Base-by-base conservation (phyloP, 768 basidiomycete genomes). In the Gautieria morchelliformis region DNA sequence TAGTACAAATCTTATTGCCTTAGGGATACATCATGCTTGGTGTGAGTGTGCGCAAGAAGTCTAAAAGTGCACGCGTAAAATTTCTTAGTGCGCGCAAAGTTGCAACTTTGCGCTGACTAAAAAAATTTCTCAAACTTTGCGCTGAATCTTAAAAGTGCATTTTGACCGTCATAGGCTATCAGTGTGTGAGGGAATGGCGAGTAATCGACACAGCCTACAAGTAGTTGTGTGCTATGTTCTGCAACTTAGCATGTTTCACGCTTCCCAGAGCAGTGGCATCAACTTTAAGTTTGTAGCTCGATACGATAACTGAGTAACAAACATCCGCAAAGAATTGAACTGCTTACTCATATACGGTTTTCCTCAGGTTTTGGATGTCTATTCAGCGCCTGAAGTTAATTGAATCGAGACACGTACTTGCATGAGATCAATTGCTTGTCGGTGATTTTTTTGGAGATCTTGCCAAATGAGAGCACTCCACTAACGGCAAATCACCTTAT, bases 401-500 rank as follows among this genome's bases (percentile, higher is more conserved):
- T 5, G 42, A 22, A 27, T 15, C n/a, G 41, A 47, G 30, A 49
- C 52, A 61, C 63, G 32, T n/a, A 60, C 59, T 24, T 90, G 87
- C 89, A 93, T 93, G 63, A 85, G 71, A 70, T 98, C 94, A 62
- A 96, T 84, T 1, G 88, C 92, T 82, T 74, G 68, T 98, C 95
- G 0, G 93, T 85, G 59, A 98, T 69, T 41, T 84, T 81, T 70
- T 99, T 99, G 11, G 96, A 95, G 10, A 84, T 73, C 70, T 97
- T 97, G 19, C 96, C 95, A 63, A 94, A 80, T 8, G 89, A 88
- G 32, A 97, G 78, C 11, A 97, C 87, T 5, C 87, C 47, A 96
- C 91, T 57, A 99, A 85, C 61, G 94, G 93, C 42, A 99, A 72
- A 98, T 96, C 4, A 86, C 89, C 75, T 97, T 97, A 76, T 97